Evolutionary conservation across 768 basidiomycete species (phyloP), one percentile per base, ranked within the genome.

Genomic region (Chalciporus sphaerocephalus): DNA sequence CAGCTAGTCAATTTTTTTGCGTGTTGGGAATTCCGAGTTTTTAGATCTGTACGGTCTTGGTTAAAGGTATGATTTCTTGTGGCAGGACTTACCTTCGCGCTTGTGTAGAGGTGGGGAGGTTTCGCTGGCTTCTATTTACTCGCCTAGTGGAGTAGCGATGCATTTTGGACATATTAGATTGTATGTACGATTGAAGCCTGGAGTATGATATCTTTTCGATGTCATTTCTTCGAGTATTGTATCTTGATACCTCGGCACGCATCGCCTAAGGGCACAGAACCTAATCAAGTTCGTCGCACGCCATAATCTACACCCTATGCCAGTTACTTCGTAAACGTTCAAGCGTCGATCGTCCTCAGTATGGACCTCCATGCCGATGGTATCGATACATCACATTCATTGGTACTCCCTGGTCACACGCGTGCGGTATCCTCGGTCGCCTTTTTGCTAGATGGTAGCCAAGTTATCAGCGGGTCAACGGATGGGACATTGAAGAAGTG

Each of bases 401-500:
- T 22, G 11, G 24, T 50, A 6, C 38, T 43, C n/a, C 18, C 37
- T 9, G 42, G 52, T 4, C 50, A 52, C 34, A 34, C 16, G 4
- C 15, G 30, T 28, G n/a, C 6, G 16, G 51, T 48, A 32, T 23
- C 40, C 25, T 41, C 42, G 30, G 16, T 48, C 22, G 42, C 36
- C 8, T 52, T 47, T 34, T 23, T 42, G 9, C 42, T 42, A 2
- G 45, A 47, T 13, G 21, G 41, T 8, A 23, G 20, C 21, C 45
- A 44, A 17, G 34, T 50, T 15, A 4, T 51, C 24, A 51, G 45
- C 3, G 42, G 45, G 1, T 46, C 49, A 28, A 33, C 15, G 20
- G 42, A 46, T 3, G 24, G 30, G 12, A 47, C 34, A 7, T 5
- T 51, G 4, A 15, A 38, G 17, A 43, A 38, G 1, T 40, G 44